A percentile compares a stretch with the other conserved stretches of the same genome.
Evolutionary conservation across 2,329 filamentous ascomycete species (phyloP).

Genomic region (Aspergillus tanneri): DNA sequence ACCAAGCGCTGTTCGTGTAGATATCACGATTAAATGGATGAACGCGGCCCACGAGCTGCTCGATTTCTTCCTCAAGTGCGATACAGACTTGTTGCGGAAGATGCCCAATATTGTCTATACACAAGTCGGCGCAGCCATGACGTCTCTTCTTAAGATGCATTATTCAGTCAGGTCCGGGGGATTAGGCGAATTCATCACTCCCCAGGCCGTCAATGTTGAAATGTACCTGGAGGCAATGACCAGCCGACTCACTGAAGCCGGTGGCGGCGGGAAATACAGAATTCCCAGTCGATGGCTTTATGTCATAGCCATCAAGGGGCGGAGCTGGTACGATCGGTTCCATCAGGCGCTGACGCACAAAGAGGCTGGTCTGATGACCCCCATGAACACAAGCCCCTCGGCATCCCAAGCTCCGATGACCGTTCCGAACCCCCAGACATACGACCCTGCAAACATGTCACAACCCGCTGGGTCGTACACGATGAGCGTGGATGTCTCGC

Average conservation of each 20-base stretch:
- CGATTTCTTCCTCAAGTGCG: constrained; percentile 33
- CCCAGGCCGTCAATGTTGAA: constrained; percentile 31
- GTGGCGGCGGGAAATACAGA: constrained; percentile 32
- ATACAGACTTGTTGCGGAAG: constrained; percentile 34
- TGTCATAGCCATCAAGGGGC: constrained; percentile 32
- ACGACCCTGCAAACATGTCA: constrained; percentile 8
- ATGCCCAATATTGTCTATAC: constrained; percentile 37
- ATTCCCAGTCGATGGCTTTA: constrained; percentile 37
- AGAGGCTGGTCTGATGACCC: constrained; percentile 12
- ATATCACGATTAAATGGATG: constrained; percentile 41
- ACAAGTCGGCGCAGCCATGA: constrained; percentile 32
- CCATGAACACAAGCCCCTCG: constrained; percentile 3
- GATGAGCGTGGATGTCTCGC: constrained; percentile 14
- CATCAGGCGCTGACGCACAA: constrained; percentile 24
- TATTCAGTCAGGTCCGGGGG: constrained; percentile 32
- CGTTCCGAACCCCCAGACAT: constrained; percentile 8
- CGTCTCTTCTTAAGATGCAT: constrained; percentile 37
- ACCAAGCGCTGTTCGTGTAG: constrained; percentile 36
- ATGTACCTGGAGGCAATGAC: constrained; percentile 34
- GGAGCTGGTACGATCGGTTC: constrained; percentile 35
- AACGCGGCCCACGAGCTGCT: constrained; percentile 36
- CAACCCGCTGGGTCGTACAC: constrained; percentile 18
- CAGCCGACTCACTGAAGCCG: constrained; percentile 33
- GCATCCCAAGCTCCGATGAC: neutral
- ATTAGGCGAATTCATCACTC: constrained; percentile 32